Evolutionary conservation across 2,329 filamentous ascomycete species (phyloP).

Genomic region (Colletotrichum liriopes): DNA sequence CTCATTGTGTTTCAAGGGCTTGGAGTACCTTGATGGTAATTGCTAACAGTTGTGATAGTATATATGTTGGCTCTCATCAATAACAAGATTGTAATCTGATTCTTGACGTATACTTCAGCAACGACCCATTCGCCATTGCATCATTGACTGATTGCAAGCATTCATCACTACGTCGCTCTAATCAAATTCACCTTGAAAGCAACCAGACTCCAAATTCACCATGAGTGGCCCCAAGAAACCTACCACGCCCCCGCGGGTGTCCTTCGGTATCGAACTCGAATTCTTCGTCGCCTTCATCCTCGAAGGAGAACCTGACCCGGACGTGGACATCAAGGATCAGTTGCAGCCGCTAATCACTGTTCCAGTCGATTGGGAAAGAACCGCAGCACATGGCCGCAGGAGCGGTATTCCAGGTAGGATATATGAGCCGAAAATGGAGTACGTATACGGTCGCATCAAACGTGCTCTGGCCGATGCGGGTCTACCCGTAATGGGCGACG

Average conservation of each 20-base stretch:
- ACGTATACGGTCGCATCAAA: not conserved
- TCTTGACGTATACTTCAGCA: not conserved
- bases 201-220: not conserved
- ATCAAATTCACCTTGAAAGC: too few species aligned
- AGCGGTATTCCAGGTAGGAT: not conserved
- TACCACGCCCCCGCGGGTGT: conserved; percentile 44
- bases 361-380: conserved; percentile 10
- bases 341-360: conserved; percentile 48
- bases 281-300: conserved; percentile 44
- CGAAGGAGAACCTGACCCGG: conserved; percentile 45
- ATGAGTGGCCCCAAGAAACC: conserved; percentile 14
- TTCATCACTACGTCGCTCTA: not conserved
- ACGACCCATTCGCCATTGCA: not conserved
- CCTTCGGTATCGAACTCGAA: conserved; percentile 50
- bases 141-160: conserved; percentile 25
- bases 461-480: conserved; percentile 29
- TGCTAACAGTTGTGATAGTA: not conserved
- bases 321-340: conserved; percentile 39
- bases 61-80: not conserved
- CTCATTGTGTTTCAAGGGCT: not conserved
- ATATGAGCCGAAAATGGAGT: not conserved
- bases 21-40: not conserved
- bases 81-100: not conserved
- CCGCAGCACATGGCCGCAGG: not conserved
- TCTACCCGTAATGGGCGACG: conserved; percentile 17